Conservation (phyloP, 2,329 filamentous ascomycete genomes). For the Monosporascus sp. region DNA sequence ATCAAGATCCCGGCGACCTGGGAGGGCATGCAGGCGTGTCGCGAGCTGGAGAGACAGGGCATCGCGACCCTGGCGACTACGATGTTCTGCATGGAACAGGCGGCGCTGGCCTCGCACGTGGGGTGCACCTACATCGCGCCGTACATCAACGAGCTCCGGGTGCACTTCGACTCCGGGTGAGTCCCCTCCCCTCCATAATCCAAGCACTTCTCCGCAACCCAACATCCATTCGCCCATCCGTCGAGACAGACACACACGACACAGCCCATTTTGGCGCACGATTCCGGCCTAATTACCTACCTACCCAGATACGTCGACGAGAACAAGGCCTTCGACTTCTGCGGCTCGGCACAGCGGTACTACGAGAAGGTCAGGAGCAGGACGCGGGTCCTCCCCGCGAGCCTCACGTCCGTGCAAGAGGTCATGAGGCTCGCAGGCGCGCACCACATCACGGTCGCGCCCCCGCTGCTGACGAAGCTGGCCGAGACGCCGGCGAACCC, state of each 20-base stretch:
- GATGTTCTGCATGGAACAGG: slow-evolving; percentile 58
- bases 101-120: slow-evolving; percentile 50
- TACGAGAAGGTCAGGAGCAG: slow-evolving; percentile 35
- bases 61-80: slow-evolving; percentile 59
- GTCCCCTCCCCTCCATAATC: slow-evolving; percentile 7
- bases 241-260: no score
- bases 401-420: slow-evolving; percentile 51
- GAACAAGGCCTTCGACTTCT: slow-evolving; percentile 45
- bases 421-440: slow-evolving; percentile 54
- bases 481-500: slow-evolving; percentile 29
- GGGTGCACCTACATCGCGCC: slow-evolving; percentile 59
- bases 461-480: slow-evolving; percentile 44
- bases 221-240: no score
- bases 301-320: slow-evolving; percentile 39
- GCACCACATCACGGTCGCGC: slow-evolving; percentile 55
- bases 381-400: slow-evolving; percentile 52
- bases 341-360: slow-evolving; percentile 46
- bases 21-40: slow-evolving; percentile 58
- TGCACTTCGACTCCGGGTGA: slow-evolving; percentile 51
- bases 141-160: slow-evolving; percentile 61
- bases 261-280: not conserved
- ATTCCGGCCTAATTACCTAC: not conserved
- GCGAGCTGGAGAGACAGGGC: slow-evolving; percentile 44
- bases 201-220: not conserved
- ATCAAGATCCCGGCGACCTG: slow-evolving; percentile 61